phyloP scores from a whole-genome alignment of 345 rosid genomes.

The Mangifera indica region DNA sequence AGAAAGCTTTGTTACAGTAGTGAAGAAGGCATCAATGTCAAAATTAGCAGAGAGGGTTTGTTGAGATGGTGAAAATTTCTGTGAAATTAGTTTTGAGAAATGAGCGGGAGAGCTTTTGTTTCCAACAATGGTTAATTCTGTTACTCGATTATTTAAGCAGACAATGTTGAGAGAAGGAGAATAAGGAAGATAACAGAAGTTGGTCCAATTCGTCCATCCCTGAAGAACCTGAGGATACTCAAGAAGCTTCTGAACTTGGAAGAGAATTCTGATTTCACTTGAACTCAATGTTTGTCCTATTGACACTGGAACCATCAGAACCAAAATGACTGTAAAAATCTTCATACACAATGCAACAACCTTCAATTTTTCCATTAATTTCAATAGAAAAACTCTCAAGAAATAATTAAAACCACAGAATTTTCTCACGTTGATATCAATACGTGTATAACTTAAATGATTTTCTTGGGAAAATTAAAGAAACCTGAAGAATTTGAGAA shows the following conservation, averaged over 20 bases:
- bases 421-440: too few species aligned
- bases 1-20: slow-evolving; percentile 63
- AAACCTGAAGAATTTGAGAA: not conserved
- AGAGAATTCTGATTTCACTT: slow-evolving; percentile 50
- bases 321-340: slow-evolving; percentile 26
- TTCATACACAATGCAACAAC: slow-evolving; percentile 21
- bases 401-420: not conserved
- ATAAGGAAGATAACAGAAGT: slow-evolving; percentile 64
- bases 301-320: slow-evolving; percentile 36
- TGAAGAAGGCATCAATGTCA: slow-evolving; percentile 69
- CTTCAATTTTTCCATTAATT: slow-evolving; percentile 29
- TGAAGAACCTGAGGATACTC: slow-evolving; percentile 70
- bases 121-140: slow-evolving; percentile 61
- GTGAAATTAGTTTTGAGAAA: slow-evolving; percentile 16
- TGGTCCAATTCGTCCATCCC: slow-evolving; percentile 72
- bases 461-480: slow-evolving; percentile 21
- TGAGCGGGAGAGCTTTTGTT: slow-evolving; percentile 48
- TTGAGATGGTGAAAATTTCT: slow-evolving; percentile 27
- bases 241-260: slow-evolving; percentile 60
- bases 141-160: slow-evolving; percentile 50
- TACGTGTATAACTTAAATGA: not conserved
- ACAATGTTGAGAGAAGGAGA: slow-evolving; percentile 58
- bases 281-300: slow-evolving; percentile 43
- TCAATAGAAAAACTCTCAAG: not conserved
- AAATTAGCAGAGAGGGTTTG: slow-evolving; percentile 44